Percentiles rank a stretch among this genome's conserved stretches.
Conservation (phyloP, 2,329 filamentous ascomycete genomes). For the Diaporthe ampelina region DNA sequence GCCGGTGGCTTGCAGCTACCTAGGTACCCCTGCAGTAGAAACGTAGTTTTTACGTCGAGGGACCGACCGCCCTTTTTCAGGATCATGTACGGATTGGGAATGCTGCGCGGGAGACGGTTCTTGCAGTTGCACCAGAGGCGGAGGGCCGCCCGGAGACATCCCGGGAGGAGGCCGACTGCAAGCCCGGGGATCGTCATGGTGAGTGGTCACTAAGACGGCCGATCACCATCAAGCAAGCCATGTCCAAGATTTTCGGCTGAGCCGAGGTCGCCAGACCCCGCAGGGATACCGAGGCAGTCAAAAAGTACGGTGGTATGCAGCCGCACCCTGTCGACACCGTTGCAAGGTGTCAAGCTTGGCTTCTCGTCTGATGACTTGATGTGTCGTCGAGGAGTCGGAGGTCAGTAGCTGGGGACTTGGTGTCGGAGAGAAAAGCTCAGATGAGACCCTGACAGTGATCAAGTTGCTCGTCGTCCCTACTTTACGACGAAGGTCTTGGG, state of each 20-base stretch:
- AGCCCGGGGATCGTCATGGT: not conserved
- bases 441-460: constrained; percentile 26
- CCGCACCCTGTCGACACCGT: not conserved
- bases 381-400: constrained; percentile 18
- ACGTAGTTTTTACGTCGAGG: not conserved
- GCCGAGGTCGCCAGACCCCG: not conserved
- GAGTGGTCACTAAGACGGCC: not conserved
- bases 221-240: not conserved
- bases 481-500: constrained; percentile 19
- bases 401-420: not conserved
- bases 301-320: no score
- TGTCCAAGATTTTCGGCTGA: not conserved
- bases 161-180: not conserved
- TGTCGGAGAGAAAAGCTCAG: constrained; percentile 29
- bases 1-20: not conserved
- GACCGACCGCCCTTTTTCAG: no score
- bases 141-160: not conserved
- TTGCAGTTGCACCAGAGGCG: not conserved
- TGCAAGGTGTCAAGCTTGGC: constrained; percentile 20
- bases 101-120: not conserved
- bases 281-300: not conserved
- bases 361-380: constrained; percentile 3
- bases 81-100: not conserved
- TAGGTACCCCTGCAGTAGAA: not conserved
- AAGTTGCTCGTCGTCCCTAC: not conserved